A percentile compares a stretch with the other conserved stretches of the same genome.
Evolutionary conservation across 805 yeast genomes (phyloP).

Genomic region (Ogataea saltuana): DNA sequence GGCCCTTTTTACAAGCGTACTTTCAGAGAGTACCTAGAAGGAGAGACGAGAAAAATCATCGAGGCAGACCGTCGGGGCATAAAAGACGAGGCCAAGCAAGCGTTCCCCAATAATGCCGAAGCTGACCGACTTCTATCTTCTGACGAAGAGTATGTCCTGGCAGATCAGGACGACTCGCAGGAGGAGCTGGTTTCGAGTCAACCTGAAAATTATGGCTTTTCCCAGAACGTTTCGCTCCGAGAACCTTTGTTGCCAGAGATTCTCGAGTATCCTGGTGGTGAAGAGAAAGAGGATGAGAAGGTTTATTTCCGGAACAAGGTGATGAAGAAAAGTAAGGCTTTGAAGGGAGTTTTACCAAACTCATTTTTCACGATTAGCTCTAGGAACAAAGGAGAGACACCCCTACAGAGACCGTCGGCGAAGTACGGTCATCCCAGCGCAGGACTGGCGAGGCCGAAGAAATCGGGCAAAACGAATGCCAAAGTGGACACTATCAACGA

Average conservation of each 20-base stretch:
- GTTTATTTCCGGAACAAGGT: conserved; percentile 25
- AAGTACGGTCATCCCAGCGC: conserved; percentile 4
- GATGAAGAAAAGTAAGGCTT: conserved; percentile 23
- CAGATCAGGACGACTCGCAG: conserved; percentile 14
- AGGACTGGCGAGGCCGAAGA: conserved; percentile 26
- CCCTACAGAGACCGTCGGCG: background rate
- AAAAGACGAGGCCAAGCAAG: background rate
- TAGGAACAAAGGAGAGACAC: background rate
- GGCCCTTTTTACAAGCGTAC: conserved; percentile 32
- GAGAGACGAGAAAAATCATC: conserved; percentile 16
- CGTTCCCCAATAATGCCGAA: background rate
- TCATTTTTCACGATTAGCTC: conserved; percentile 25
- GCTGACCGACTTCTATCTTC: conserved; percentile 10
- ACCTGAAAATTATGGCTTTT: background rate
- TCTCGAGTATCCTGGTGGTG: background rate
- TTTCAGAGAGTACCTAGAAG: conserved; percentile 25
- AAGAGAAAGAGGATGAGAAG: conserved; percentile 19
- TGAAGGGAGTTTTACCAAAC: conserved; percentile 31
- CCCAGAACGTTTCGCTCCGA: no score
- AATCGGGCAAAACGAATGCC: conserved; percentile 1
- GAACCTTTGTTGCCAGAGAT: background rate
- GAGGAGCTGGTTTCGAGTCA: conserved; percentile 6
- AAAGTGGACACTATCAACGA: conserved; percentile 7
- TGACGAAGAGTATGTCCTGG: conserved; percentile 24
- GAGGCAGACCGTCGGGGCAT: conserved; percentile 3